Percentiles rank a stretch among this genome's conserved stretches.
phyloP scores from a whole-genome alignment of 208 protist genomes.

The Leptomonas pyrrhocoris region DNA sequence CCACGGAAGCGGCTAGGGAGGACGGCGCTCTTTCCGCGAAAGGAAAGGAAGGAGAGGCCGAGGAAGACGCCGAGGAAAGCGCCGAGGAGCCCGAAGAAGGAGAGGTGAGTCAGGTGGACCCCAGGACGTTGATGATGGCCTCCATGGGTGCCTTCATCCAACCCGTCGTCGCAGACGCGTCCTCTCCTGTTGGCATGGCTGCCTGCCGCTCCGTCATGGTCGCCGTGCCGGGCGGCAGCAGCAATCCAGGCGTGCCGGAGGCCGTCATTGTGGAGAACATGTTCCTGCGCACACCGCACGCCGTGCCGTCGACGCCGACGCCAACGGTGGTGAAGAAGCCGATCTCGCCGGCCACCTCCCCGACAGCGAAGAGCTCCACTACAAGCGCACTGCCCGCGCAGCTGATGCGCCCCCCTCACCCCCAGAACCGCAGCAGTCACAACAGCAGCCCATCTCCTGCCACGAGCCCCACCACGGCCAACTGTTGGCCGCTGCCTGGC shows the following conservation, averaged over 20 bases:
- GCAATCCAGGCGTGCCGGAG: slow-evolving; percentile 36
- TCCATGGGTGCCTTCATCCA: slow-evolving; percentile 41
- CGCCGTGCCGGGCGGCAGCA: slow-evolving; percentile 22
- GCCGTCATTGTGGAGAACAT: slow-evolving; percentile 39
- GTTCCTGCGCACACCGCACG: slow-evolving; percentile 30
- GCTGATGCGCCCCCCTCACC: not conserved
- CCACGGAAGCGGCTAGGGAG: too few species aligned
- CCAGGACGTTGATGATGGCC: slow-evolving; percentile 39
- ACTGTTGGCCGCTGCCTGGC: not conserved
- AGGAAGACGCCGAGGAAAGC: not conserved
- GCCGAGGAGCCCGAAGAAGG: not conserved
- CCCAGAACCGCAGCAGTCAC: not conserved
- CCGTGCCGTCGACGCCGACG: slow-evolving; percentile 1
- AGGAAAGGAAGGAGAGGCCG: not conserved
- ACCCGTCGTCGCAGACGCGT: slow-evolving; percentile 34
- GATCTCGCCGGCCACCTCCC: not conserved
- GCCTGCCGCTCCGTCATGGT: slow-evolving; percentile 37
- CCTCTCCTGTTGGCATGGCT: slow-evolving; percentile 20
- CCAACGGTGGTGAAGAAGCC: slow-evolving; percentile 4
- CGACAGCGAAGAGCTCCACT: not conserved
- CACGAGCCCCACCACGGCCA: not conserved
- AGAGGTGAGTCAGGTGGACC: slow-evolving; percentile 6
- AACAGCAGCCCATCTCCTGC: not conserved
- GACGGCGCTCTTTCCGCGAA: not conserved
- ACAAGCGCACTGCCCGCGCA: not conserved